These are phyloP conservation scores for Cryptococcus sp. DNA, from an alignment of 1,284 basidiomycete genomes.

Conservation along the genomic window DNA sequence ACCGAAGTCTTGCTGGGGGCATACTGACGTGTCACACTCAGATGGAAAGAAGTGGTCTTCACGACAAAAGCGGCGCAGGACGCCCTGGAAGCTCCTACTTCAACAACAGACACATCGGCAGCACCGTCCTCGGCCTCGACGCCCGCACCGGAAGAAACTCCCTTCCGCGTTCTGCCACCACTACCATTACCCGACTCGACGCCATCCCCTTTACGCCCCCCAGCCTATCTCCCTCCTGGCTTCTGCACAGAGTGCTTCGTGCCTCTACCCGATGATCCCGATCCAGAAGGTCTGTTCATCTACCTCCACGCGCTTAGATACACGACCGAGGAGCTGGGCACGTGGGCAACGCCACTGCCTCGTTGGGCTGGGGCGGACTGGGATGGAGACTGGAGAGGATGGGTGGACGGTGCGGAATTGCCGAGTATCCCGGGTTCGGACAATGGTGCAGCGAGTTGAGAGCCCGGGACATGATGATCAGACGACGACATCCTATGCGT, in stretches of 20 bases:
- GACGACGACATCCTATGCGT: no score
- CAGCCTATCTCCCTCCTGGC: constrained; percentile 51
- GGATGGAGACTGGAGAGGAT: constrained; percentile 54
- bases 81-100: constrained; percentile 18
- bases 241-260: constrained; percentile 82
- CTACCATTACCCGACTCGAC: constrained; percentile 11
- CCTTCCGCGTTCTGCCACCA: background rate
- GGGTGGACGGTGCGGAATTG: constrained; percentile 32
- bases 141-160: background rate
- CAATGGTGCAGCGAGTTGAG: background rate
- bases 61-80: constrained; percentile 40
- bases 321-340: constrained; percentile 56
- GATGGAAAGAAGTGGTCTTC: constrained; percentile 51
- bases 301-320: constrained; percentile 88
- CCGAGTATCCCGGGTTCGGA: constrained; percentile 5
- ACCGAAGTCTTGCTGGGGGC: no score
- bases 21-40: constrained; percentile 2
- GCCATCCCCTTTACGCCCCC: constrained; percentile 42
- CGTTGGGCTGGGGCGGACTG: constrained; percentile 52
- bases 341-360: constrained; percentile 53
- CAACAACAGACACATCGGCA: background rate
- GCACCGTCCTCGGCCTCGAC: background rate
- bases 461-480: no score
- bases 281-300: constrained; percentile 85
- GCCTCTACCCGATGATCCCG: constrained; percentile 85